Percentiles rank a stretch among this genome's conserved stretches.
phyloP scores from a whole-genome alignment of 768 basidiomycete genomes.

The Leccinum olivaceopallidum region DNA sequence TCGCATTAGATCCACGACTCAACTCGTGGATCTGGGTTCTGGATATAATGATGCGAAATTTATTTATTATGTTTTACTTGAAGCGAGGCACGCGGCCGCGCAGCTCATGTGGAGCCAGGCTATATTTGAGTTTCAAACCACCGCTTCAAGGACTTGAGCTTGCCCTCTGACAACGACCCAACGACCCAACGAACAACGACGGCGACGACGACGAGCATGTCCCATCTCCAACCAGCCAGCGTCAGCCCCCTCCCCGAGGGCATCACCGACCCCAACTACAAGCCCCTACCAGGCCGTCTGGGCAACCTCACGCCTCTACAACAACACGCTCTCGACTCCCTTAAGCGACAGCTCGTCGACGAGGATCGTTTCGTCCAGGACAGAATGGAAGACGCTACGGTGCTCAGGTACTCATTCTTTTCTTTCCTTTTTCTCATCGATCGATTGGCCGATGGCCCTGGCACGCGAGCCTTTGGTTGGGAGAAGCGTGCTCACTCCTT shows the following conservation, averaged over 20 bases:
- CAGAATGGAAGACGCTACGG: conserved; percentile 68
- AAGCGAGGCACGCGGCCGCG: not conserved
- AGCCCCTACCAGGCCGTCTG: conserved; percentile 67
- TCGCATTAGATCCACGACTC: conserved; percentile 36
- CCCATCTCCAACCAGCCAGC: conserved; percentile 40
- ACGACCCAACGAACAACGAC: not conserved
- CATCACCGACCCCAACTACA: conserved; percentile 64
- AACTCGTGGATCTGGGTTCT: conserved; percentile 36
- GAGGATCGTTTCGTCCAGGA: conserved; percentile 61
- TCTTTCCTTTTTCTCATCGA: not conserved
- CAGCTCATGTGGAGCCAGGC: not conserved
- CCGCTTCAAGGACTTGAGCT: not conserved
- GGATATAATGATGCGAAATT: conserved; percentile 35
- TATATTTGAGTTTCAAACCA: conserved; percentile 17
- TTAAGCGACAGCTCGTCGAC: conserved; percentile 62
- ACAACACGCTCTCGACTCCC: conserved; percentile 63
- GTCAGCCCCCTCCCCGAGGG: conserved; percentile 58
- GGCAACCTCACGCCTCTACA: conserved; percentile 75
- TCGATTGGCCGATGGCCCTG: not conserved
- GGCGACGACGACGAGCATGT: conserved; percentile 27
- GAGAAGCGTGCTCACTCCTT: not conserved
- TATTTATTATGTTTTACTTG: not conserved
- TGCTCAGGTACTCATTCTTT: conserved; percentile 51
- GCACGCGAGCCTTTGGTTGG: too few relatives aligned
- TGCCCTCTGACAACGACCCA: not conserved